Base-by-base conservation (phyloP, 2,329 filamentous ascomycete genomes). In the Boeremia lycopersici region DNA sequence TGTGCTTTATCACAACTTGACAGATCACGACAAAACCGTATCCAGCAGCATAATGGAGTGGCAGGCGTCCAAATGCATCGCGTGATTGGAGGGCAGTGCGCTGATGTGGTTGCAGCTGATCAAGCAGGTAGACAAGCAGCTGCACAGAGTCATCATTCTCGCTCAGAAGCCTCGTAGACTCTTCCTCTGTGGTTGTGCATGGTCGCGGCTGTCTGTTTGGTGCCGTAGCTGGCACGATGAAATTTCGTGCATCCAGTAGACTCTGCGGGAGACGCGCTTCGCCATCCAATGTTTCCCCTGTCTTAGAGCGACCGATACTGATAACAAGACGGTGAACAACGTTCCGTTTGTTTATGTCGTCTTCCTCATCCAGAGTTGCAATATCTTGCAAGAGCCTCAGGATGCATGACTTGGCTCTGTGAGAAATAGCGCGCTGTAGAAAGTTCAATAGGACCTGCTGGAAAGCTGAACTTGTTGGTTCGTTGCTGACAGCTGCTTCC, bases 1-100 rank as follows among this genome's bases (percentile, higher is more conserved):
- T 93, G 67, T 89, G 88, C 60, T 88, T 86, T 78, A 97, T 93
- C 62, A 98, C 84, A 23, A 93, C 82, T 70, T 96, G 84, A 69
- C 91, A 96, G 9, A 97, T 88, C n/a, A 91, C 85, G 3, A 95
- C 90, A 65, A 97, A 92, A 2, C 95, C 95, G 70, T 96, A 96
- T 72, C 98, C 92, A 0, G 95, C 93, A 2, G 92, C 92, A 71
- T 97, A 97, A 73, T 98, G 93, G 10, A 98, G 81, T 1, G 93
- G 92, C 12, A 93, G 83, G 4, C 93, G 89, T 2, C 91, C 93
- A 56, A 93, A 89, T 0, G 86, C 82, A 75, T 98, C 93, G 55
- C 83, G 86, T 11, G 84, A 84, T 44, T 83, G 79, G 10, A 98
- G 78, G 0, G 89, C 88, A 11, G 73, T 61, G 10, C 88, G 85